Base-by-base conservation (phyloP, 164 flowering plant species). In the Liquidambar formosana region DNA sequence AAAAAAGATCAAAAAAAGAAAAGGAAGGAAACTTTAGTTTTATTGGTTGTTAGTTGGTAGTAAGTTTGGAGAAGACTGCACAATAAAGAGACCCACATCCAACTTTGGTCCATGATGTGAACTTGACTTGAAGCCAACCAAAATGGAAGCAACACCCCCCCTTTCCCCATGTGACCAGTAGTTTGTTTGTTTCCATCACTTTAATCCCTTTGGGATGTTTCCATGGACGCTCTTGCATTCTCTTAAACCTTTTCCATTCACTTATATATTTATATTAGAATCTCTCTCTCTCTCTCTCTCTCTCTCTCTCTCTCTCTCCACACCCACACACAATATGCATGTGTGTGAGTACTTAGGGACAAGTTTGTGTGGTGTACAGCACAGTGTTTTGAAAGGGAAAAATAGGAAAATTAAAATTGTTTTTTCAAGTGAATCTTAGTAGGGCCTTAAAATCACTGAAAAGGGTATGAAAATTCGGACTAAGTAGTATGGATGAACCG, bases 21-120 rank as follows among this genome's bases (percentile, higher is more conserved):
- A n/a, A n/a, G n/a, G n/a, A n/a, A n/a, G n/a, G n/a, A n/a, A n/a
- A n/a, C n/a, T n/a, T n/a, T n/a, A 33, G 41, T 33, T 2, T 2
- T 45, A 23, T n/a, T 33, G 25, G 12, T 10, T 21, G 65, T 45
- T 46, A 5, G 53, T 46, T 63, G 65, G 65, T 28, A 61, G n/a
- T n/a, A 19, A 33, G 19, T 8, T 10, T 13, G 61, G 69, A 49
- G 19, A n/a, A 54, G 26, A 22, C 23, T 54, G 23, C 10, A n/a
- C 21, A 19, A 68, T 8, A 13, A 57, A 23, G 28, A 65, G 79
- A 73, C 75, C 77, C 76, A 76, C 76, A 58, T 22, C 22, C 68
- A 57, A 56, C 57, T 71, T 69, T 56, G 75, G 77, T 46, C 72
- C 73, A 64, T 76, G 70, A 79, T 74, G 74, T 68, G 80, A 68